A percentile compares a stretch with the other conserved stretches of the same genome.
phyloP scores from a whole-genome alignment of 169 alveolate species.

The Theileria orientalis region DNA sequence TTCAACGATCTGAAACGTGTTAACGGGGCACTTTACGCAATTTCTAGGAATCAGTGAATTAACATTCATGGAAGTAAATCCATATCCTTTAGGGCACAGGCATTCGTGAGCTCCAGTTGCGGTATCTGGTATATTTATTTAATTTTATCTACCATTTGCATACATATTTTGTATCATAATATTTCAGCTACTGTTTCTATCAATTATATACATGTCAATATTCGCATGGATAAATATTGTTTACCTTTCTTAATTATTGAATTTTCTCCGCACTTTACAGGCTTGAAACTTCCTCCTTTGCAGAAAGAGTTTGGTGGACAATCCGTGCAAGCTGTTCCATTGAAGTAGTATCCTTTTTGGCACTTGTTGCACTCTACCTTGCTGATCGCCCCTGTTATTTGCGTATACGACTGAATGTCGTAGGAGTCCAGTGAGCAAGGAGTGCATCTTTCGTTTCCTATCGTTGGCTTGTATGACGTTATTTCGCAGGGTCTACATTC shows the following conservation, averaged over 20 bases:
- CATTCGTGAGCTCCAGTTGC: constrained; percentile 46
- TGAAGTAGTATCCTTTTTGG: constrained; percentile 62
- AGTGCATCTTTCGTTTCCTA: constrained; percentile 50
- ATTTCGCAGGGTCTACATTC: constrained; percentile 31
- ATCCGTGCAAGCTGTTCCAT: constrained; percentile 57
- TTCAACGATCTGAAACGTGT: constrained; percentile 57
- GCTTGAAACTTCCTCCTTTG: constrained; percentile 62
- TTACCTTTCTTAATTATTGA: constrained; percentile 26
- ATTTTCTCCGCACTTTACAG: constrained; percentile 68
- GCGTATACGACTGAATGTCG: constrained; percentile 42
- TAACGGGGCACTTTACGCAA: constrained; percentile 45
- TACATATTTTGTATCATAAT: no score
- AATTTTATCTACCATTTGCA: no score
- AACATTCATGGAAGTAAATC: constrained; percentile 16
- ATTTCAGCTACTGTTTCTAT: no score
- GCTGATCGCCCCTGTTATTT: constrained; percentile 48
- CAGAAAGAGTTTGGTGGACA: constrained; percentile 69
- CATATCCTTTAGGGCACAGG: constrained; percentile 48
- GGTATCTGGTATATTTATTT: not conserved
- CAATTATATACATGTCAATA: no score
- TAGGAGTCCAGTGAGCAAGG: constrained; percentile 24
- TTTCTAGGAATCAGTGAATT: not conserved
- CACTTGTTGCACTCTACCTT: constrained; percentile 63
- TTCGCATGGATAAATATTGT: not conserved
- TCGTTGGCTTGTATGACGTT: constrained; percentile 34